phyloP scores from a whole-genome alignment of 75 land plant genomes.

The Cunninghamia lanceolata region DNA sequence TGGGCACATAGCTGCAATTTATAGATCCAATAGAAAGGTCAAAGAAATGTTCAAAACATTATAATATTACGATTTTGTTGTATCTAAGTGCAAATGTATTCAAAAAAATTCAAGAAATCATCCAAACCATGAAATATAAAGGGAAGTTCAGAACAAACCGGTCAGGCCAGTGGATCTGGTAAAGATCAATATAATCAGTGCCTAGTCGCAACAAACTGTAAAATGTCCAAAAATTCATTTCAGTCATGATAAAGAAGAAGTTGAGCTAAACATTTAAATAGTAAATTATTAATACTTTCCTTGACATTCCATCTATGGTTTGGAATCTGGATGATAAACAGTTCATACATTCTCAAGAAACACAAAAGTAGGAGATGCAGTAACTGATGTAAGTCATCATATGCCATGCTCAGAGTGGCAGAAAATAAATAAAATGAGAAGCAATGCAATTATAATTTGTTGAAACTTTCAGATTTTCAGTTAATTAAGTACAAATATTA shows the following conservation, averaged over 20 bases:
- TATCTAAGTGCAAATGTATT: constrained; percentile 3
- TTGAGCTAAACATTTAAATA: not conserved
- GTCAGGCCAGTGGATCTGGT: constrained; percentile 98
- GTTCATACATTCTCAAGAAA: not conserved
- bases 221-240: not conserved
- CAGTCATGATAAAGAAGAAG: not conserved
- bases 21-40: constrained; percentile 7
- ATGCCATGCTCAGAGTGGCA: not conserved
- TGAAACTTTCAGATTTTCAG: not conserved
- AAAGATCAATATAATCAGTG: constrained; percentile 87
- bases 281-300: not conserved
- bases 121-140: not conserved
- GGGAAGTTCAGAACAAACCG: constrained; percentile 41
- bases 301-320: not conserved
- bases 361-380: not conserved
- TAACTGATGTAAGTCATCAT: not conserved
- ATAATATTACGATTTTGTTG: not conserved
- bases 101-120: not conserved
- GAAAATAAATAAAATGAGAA: not conserved
- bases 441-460: not conserved
- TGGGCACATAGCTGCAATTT: constrained; percentile 75
- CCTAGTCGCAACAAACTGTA: constrained; percentile 71
- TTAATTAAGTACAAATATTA: not conserved
- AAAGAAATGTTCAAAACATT: not conserved
- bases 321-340: not conserved